Percentiles rank a stretch among this genome's conserved stretches.
phyloP scores from a whole-genome alignment of 345 rosid species.

The Aurinia saxatilis region DNA sequence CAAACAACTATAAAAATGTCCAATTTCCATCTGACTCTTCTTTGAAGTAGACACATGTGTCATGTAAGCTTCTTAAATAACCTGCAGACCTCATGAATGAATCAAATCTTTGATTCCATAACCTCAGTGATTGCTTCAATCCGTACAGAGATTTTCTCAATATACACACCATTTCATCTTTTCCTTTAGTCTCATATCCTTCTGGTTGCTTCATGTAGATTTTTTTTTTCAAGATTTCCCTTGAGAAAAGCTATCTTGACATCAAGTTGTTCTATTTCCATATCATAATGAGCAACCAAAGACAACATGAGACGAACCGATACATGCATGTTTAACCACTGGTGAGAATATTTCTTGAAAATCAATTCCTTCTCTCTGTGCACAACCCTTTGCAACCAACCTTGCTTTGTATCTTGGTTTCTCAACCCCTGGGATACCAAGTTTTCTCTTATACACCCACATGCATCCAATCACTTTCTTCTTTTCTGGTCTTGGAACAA shows the following conservation, averaged over 20 bases:
- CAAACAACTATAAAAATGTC: neutral
- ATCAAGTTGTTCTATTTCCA: neutral
- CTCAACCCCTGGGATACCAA: neutral
- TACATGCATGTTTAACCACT: neutral
- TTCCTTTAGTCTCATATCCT: neutral
- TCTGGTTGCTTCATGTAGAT: neutral
- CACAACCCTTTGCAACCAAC: neutral
- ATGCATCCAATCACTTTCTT: neutral
- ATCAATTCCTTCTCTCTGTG: neutral
- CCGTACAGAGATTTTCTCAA: neutral
- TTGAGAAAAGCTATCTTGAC: neutral
- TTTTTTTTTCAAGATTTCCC: neutral
- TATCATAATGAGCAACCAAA: neutral
- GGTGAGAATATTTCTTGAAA: neutral
- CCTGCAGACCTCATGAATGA: neutral
- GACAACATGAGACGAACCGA: neutral
- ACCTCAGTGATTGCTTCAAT: neutral
- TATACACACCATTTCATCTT: neutral
- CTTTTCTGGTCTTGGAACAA: no score
- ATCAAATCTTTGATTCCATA: neutral
- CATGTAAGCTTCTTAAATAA: neutral
- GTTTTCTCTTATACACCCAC: neutral
- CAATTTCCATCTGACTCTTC: no score
- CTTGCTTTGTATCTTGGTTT: neutral
- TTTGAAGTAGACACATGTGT: neutral